phyloP scores from a whole-genome alignment of 768 basidiomycete species.

The Dendrothele bispora region DNA sequence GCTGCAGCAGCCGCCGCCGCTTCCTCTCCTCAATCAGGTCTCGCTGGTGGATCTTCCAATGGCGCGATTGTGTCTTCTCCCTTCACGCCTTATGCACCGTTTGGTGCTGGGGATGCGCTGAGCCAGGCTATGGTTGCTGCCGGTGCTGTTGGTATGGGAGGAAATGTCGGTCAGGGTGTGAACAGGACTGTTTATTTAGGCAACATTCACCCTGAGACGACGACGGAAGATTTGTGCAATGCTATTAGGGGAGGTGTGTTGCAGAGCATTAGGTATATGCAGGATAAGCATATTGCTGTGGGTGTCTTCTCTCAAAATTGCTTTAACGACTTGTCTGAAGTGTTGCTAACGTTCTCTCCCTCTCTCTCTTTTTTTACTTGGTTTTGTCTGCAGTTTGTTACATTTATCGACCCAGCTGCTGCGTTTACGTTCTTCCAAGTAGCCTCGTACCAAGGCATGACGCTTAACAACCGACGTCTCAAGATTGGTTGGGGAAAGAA shows the following conservation, averaged over 20 bases:
- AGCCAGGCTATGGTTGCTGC: conserved; percentile 25
- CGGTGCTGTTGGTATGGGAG: conserved; percentile 6
- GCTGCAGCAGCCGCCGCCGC: conserved; percentile 26
- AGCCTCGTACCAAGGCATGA: conserved; percentile 86
- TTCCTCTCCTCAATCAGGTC: conserved; percentile 18
- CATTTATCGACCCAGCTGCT: conserved; percentile 91
- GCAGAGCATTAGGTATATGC: conserved; percentile 93
- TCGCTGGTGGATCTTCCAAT: conserved; percentile 1
- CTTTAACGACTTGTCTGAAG: neutral
- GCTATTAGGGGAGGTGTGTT: conserved; percentile 95
- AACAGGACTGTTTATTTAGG: conserved; percentile 96
- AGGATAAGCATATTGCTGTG: conserved; percentile 96
- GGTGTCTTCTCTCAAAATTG: conserved; percentile 34
- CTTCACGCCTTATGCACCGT: conserved; percentile 55
- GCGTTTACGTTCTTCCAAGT: conserved; percentile 95
- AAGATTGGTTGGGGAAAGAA: conserved; percentile 99
- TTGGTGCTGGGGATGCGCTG: conserved; percentile 43
- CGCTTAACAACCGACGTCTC: conserved; percentile 88
- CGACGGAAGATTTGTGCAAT: conserved; percentile 93
- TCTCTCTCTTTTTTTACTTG: conserved; percentile 4
- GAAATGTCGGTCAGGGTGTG: conserved; percentile 43
- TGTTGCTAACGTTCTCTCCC: neutral
- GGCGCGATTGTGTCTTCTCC: conserved; percentile 26
- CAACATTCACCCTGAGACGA: conserved; percentile 95
- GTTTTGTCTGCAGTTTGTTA: conserved; percentile 69